A percentile compares a stretch with the other conserved stretches of the same genome.
phyloP scores from a whole-genome alignment of 1,139 yeast genomes.

The Yamadazyma songkhlaensis region DNA sequence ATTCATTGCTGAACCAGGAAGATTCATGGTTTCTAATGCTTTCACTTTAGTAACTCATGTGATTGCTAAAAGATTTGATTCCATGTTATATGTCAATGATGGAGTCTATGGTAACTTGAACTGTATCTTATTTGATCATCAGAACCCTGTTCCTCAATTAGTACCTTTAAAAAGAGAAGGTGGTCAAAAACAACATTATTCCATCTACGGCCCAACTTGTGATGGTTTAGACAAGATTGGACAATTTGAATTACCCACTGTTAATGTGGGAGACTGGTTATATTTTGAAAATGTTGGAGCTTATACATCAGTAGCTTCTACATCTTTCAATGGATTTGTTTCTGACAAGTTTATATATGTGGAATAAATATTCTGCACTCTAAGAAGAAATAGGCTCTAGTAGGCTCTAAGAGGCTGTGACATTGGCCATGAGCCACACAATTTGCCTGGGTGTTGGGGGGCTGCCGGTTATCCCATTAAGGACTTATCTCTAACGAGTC shows the following conservation, averaged over 20 bases:
- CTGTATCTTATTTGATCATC: conserved; percentile 92
- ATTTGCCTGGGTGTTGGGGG: no score
- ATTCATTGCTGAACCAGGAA: conserved; percentile 91
- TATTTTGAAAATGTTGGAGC: conserved; percentile 87
- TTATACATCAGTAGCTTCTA: conserved; percentile 89
- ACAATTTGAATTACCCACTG: conserved; percentile 48
- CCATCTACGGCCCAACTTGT: conserved; percentile 98
- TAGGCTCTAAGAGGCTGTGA: no score
- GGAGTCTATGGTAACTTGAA: conserved; percentile 96
- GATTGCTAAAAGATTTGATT: conserved; percentile 69
- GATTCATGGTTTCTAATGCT: conserved; percentile 83
- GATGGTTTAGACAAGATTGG: conserved; percentile 91
- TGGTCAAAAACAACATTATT: no score
- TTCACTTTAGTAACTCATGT: conserved; percentile 83
- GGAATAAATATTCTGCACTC: conserved; percentile 23
- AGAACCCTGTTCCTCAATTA: conserved; percentile 67
- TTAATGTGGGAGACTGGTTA: conserved; percentile 88
- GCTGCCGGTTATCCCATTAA: no score
- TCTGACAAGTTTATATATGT: conserved; percentile 62
- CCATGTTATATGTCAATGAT: conserved; percentile 79
- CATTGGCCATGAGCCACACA: no score
- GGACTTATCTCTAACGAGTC: no score
- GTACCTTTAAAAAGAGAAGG: conserved; percentile 41
- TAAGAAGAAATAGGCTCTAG: no score
- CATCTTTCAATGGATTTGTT: conserved; percentile 84